Evolutionary conservation across 2,329 filamentous ascomycete species (phyloP), one percentile per base, ranked within the genome.

Genomic region (Aspergillus sp.): DNA sequence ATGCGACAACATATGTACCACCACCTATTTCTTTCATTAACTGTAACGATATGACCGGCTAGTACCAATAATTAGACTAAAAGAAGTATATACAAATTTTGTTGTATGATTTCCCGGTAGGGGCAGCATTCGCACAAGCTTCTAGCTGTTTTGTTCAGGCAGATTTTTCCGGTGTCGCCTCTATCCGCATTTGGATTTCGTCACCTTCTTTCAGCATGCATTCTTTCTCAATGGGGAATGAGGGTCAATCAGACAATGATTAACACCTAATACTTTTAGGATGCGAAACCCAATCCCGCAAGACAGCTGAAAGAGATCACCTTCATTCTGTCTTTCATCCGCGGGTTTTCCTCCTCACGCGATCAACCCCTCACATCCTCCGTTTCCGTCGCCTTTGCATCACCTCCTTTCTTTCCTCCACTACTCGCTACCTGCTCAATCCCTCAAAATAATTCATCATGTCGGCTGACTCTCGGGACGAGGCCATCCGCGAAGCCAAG

Each of bases 401-500:
- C 43, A 22, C 34, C 34, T 22, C 42, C 39, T 53, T 20, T 36
- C 36, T 42, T 34, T 24, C 24, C 38, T n/a, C 20, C 22, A 13
- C 34, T n/a, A n/a, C 32, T 20, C 5, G 5, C 24, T 41, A 41
- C 57, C 17, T 34, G 26, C 45, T 38, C 20, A 15, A 30, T 34
- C 38, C 13, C 13, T 30, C 17, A 42, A 30, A 18, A 15, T 42
- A 20, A 9, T 4, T 26, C 47, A 59, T 30, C 51, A 64, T 64
- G 61, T 41, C 62, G 15, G 53, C 57, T 39, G 72, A 77, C 32
- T 62, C 66, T 50, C 74, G 74, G 61, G 76, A 77, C 50, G 64
- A 68, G 4, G 74, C 75, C 36, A 70, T 76, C 48, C 74, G 72
- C 55, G 71, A 75, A 26, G 75, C 75, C 26, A 79, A 76, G 60